Evolutionary conservation across 306 rosid species (phyloP).

Genomic region (Prosopis cineraria): DNA sequence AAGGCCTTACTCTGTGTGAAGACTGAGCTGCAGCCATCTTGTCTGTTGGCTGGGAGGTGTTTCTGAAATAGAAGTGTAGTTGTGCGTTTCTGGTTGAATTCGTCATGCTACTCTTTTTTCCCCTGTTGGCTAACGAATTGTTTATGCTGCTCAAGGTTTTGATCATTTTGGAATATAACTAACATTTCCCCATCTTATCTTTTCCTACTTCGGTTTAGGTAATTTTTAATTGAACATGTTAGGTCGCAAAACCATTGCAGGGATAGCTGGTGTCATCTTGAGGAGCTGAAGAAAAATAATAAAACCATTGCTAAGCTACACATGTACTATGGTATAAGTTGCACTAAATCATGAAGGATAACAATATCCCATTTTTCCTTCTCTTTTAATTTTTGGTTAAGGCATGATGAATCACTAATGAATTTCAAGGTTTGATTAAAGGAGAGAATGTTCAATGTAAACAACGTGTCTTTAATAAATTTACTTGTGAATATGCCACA

Average conservation of each 20-base stretch:
- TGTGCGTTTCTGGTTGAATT: conserved; percentile 26
- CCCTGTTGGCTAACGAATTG: not conserved
- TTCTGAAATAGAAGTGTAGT: conserved; percentile 4
- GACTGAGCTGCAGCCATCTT: not conserved
- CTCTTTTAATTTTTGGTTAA: too few relatives aligned
- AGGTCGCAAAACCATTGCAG: not conserved
- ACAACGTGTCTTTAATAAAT: not conserved
- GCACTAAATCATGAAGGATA: not conserved
- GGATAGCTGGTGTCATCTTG: not conserved
- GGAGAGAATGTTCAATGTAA: not conserved
- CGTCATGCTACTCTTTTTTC: not conserved
- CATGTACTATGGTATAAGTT: not conserved
- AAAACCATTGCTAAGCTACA: not conserved
- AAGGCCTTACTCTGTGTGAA: not conserved
- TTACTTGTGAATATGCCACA: not conserved
- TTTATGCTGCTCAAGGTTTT: not conserved
- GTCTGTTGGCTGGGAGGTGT: conserved; percentile 1
- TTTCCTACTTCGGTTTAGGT: not conserved
- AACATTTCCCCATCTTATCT: not conserved
- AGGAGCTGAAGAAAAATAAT: conserved; percentile 1
- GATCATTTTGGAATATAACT: not conserved
- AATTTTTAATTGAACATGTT: conserved; percentile 1
- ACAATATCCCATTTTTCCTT: not conserved
- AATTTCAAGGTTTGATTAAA: not conserved
- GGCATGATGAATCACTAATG: not conserved